phyloP scores from a whole-genome alignment of 2,329 filamentous ascomycete species.

The Ambrosiella beaveri region DNA sequence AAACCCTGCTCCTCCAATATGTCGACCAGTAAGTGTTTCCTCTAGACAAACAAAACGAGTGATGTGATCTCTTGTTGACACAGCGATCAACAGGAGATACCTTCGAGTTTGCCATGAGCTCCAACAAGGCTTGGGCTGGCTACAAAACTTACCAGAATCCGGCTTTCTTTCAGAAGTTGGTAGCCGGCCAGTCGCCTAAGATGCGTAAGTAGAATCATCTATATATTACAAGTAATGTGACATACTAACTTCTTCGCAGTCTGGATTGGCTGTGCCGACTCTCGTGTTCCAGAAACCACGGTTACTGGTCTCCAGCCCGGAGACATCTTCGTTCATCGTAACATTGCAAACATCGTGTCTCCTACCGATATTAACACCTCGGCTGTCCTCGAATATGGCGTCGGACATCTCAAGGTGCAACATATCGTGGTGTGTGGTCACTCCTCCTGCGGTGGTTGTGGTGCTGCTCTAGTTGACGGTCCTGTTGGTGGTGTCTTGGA shows the following conservation, averaged over 20 bases:
- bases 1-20: background rate
- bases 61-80: no score
- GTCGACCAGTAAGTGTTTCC: slow-evolving; percentile 10
- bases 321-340: slow-evolving; percentile 78
- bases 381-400: slow-evolving; percentile 65
- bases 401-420: slow-evolving; percentile 51
- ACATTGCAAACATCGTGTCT: slow-evolving; percentile 72
- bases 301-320: slow-evolving; percentile 63
- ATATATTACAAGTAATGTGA: background rate
- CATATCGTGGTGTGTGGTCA: slow-evolving; percentile 57
- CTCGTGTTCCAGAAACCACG: slow-evolving; percentile 67
- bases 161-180: slow-evolving; percentile 50
- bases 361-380: slow-evolving; percentile 58
- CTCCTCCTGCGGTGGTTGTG: slow-evolving; percentile 49
- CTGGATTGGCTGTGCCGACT: slow-evolving; percentile 80
- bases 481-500: slow-evolving; percentile 37
- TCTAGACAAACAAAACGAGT: no score
- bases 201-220: slow-evolving; percentile 31
- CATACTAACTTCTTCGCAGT: slow-evolving; percentile 24
- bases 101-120: slow-evolving; percentile 45
- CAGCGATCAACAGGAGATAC: slow-evolving; percentile 28
- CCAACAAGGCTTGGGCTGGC: slow-evolving; percentile 54
- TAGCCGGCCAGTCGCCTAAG: slow-evolving; percentile 46
- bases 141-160: slow-evolving; percentile 49
- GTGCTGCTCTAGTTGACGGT: slow-evolving; percentile 33